Base-by-base conservation (phyloP, 176 grass and related monocot genomes). In the Alopecurus myosuroides region DNA sequence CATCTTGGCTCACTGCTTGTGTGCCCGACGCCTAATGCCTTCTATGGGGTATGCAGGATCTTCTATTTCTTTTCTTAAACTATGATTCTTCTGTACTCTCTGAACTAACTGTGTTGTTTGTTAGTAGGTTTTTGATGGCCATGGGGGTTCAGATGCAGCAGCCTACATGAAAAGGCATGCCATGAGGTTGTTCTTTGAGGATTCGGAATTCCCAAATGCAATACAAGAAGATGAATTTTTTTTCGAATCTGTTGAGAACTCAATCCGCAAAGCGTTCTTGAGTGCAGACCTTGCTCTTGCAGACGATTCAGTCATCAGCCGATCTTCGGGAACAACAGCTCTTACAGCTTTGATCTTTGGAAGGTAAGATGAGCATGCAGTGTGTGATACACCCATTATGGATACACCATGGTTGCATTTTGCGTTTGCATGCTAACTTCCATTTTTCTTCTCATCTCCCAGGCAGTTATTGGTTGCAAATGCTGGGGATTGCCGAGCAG, bases 81-180 rank as follows among this genome's bases (percentile, higher is more conserved):
- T 29, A 22, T 60, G 9, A 37, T 74, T 78, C 25, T 76, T 81
- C 41, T 73, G 70, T n/a, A 70, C 19, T 9, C 36, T 52, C 15
- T 70, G 22, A 83, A 81, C 23, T 88, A 20, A 77, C 58, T 73
- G 4, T 37, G 7, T 5, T 40, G n/a, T 73, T 74, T 31, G 11
- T 12, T 28, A 55, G 51, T 78, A 98, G 96, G 88, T 98, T 3
- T 98, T 98, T 88, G 97, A 98, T 50, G 97, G 97, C 6, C 97
- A 98, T 85, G 97, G 93, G 58, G 93, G 97, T 74, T 62, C 89
- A 62, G 97, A 95, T 82, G 97, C 93, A 39, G 93, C 93, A 40
- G 88, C 88, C 13, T 98, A 89, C 86, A 94, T 98, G 86, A 98
- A 95, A 72, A 87, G 76, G 14, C 85, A 98, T 66, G 93, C 91